A percentile compares a stretch with the other conserved stretches of the same genome.
Evolutionary conservation across 805 yeast genomes (phyloP).

Genomic region (Candida ponderosae): DNA sequence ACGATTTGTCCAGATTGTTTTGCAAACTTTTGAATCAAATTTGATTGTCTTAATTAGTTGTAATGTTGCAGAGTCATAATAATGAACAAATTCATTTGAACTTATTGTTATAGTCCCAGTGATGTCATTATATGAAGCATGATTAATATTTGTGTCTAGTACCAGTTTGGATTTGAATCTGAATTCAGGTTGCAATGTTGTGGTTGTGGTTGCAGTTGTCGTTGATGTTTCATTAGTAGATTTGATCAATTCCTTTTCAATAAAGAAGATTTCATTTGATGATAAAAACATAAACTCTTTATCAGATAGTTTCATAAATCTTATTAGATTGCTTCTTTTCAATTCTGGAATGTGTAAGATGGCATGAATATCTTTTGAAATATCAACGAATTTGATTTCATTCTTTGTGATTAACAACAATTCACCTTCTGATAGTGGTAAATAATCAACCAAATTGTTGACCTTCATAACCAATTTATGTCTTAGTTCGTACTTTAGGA

Average conservation of each 20-base stretch:
- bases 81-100: neutral
- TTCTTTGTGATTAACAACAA: constrained; percentile 10
- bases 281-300: neutral
- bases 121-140: neutral
- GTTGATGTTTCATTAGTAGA: too few relatives aligned
- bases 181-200: too few relatives aligned
- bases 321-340: constrained; percentile 1
- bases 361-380: constrained; percentile 7
- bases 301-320: too few relatives aligned
- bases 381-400: constrained; percentile 12
- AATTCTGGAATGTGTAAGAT: constrained; percentile 3
- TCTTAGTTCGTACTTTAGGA: constrained; percentile 14
- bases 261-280: neutral
- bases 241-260: too few relatives aligned
- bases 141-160: neutral
- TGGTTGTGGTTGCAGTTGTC: too few relatives aligned
- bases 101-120: neutral
- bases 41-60: neutral
- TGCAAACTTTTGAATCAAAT: neutral
- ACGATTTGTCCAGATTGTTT: neutral
- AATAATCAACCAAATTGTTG: constrained; percentile 15
- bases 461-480: constrained; percentile 20
- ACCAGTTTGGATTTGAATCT: too few relatives aligned
- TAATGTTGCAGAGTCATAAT: neutral
- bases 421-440: constrained; percentile 9